Evolutionary conservation across 805 yeast genomes (phyloP), one percentile per base, ranked within the genome.

Genomic region (Ogataea sp.): DNA sequence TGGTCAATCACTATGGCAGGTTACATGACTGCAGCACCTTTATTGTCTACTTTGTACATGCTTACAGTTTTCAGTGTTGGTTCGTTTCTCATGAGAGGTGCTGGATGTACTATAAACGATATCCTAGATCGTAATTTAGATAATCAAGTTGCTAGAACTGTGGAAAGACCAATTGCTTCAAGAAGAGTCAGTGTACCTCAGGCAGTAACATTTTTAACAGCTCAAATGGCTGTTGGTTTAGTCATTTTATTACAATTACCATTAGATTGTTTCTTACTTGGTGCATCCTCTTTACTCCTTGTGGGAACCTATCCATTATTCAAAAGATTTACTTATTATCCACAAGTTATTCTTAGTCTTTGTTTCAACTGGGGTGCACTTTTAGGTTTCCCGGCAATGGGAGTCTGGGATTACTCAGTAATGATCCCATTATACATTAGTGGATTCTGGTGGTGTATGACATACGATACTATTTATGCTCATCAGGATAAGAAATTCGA

Each of bases 1-100:
- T 93, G 97, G 97, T 83, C 95, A 10, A 82, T 93, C 39, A 70
- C 90, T 0, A 82, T 89, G 80, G 97, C 96, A 1, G 90, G 94
- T 0, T 82, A 71, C 47, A 67, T 77, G 48, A 61, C 79, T 2
- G 62, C 78, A 2, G 95, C 96, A 0, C 80, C 96, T 0, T 39
- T 87, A 1, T 43, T 73, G 0, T 70, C 78, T 1, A 80, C 90
- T 0, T 43, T 70, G 0, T 73, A 71, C 52, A 85, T 80, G 53
- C 56, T 86, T 26, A 70, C 75, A 0, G 63, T 88, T 13, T 93
- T 88, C 56, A 79, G 90, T 4, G 67, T 82, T 4, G 99, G 99
- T 13, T 75, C 97, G 0, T 52, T 89, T 30, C 70, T 90, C 15
- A 93, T 94, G 95, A 74, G 99, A 59, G 96, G 97, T 21, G 97